Base-by-base conservation (phyloP, 306 rosid species). In the Neltuma alba region DNA sequence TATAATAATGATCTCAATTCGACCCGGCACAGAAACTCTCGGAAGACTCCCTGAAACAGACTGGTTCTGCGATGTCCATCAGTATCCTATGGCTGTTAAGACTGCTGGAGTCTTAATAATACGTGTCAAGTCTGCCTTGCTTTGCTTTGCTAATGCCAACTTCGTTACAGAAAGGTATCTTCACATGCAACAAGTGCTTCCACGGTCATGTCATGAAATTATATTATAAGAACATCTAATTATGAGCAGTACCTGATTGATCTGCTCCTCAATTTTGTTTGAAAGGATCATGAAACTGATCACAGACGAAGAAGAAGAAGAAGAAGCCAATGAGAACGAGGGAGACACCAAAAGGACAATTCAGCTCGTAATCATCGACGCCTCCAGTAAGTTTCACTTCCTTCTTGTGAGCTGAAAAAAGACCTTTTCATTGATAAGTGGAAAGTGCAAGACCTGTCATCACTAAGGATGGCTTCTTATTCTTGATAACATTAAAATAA, bases 71-170 rank as follows among this genome's bases (percentile, higher is more conserved):
- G 87, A 88, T 68, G 57, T 80, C 0, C 85, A 84, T 30, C 92
- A 88, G 42, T 89, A 86, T 85, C 97, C 92, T 7, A 88, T 91
- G 91, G 91, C 97, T 55, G 54, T 84, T 30, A 83, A 81, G 50
- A 80, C 80, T 66, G 82, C 93, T 5, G 93, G 92, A 12, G 60
- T 85, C 31, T 75, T 79, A 58, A 80, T 91, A 30, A 60, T 91
- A 54, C 86, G 91, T 7, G 54, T 88, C 62, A 91, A 89, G 79
- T 88, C 93, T 57, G 76, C 87, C 71, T 70, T 85, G 54, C 87
- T 86, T 64, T 91, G 97, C 73, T 91, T 91, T 79, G 90, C 94
- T 15, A 89, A 89, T 82, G 92, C 97, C 61, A 87, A 85, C 61
- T 83, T 82, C 37, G 45, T 88, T 21, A 85, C 72, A 79, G 89